phyloP scores from a whole-genome alignment of 495 filamentous ascomycete species.

The Baudoinia panamericana region DNA sequence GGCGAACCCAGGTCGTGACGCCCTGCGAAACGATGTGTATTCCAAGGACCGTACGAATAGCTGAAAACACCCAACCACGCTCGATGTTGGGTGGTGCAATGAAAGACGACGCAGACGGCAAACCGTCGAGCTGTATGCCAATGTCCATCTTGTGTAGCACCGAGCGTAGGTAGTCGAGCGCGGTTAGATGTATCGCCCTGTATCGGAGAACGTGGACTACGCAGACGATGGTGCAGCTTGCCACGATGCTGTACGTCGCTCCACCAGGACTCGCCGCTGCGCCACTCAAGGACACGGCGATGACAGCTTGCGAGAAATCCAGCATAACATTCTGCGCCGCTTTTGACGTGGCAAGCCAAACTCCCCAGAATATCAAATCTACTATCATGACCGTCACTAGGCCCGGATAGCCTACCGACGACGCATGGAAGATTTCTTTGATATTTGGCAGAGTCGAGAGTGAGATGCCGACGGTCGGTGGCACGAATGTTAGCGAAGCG shows the following conservation, averaged over 20 bases:
- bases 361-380: constrained; percentile 63
- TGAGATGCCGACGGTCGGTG: constrained; percentile 43
- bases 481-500: constrained; percentile 84
- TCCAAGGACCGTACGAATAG: constrained; percentile 37
- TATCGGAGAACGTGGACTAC: constrained; percentile 49
- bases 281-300: constrained; percentile 84
- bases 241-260: constrained; percentile 53
- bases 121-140: constrained; percentile 16
- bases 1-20: constrained; percentile 34
- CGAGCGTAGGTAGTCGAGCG: constrained; percentile 20
- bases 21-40: constrained; percentile 87
- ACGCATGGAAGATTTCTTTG: constrained; percentile 40
- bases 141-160: constrained; percentile 18
- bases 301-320: constrained; percentile 91
- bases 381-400: constrained; percentile 68
- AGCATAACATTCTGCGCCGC: constrained; percentile 78
- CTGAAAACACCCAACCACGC: constrained; percentile 15
- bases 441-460: constrained; percentile 36
- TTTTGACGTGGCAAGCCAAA: constrained; percentile 85
- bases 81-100: constrained; percentile 12
- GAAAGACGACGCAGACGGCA: constrained; percentile 11
- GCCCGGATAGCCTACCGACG: constrained; percentile 64
- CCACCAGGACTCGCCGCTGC: constrained; percentile 54
- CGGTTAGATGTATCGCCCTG: constrained; percentile 21
- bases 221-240: constrained; percentile 71